Conservation (phyloP, 352 stramenopile species). For the Pythium aristosporum region DNA sequence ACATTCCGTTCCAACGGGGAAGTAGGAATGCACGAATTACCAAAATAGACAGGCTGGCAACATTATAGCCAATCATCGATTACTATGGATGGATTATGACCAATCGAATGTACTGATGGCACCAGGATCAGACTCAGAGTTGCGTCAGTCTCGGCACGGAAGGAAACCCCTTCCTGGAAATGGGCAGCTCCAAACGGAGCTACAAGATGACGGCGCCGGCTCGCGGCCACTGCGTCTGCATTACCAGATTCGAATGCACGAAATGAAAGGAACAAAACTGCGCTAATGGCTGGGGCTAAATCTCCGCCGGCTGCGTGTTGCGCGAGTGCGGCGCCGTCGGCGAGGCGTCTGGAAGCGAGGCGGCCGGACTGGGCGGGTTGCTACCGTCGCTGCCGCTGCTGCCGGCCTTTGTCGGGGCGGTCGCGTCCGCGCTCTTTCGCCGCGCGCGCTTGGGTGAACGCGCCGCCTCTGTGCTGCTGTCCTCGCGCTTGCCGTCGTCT, state of each 20-base stretch:
- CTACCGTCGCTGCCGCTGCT: background rate
- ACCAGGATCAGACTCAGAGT: background rate
- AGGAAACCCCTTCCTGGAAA: background rate
- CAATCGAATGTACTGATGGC: background rate
- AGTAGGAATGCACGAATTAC: background rate
- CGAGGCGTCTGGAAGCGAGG: background rate
- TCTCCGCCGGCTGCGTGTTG: background rate
- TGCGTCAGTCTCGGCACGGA: background rate
- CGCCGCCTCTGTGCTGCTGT: background rate
- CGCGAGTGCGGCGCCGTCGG: too few species aligned
- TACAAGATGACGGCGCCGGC: background rate
- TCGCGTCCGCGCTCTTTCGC: background rate
- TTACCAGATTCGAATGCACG: background rate
- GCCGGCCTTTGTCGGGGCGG: background rate
- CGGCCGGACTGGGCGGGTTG: background rate
- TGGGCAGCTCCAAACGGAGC: background rate
- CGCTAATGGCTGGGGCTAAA: background rate
- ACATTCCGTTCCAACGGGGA: background rate
- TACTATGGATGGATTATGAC: background rate
- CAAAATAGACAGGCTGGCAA: background rate
- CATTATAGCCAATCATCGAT: background rate
- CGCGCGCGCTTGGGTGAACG: background rate
- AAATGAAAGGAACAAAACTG: background rate
- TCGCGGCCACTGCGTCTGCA: too few species aligned
- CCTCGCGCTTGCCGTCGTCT: background rate